Evolutionary conservation across 306 rosid species (phyloP).

Genomic region (Glycine latifolia): DNA sequence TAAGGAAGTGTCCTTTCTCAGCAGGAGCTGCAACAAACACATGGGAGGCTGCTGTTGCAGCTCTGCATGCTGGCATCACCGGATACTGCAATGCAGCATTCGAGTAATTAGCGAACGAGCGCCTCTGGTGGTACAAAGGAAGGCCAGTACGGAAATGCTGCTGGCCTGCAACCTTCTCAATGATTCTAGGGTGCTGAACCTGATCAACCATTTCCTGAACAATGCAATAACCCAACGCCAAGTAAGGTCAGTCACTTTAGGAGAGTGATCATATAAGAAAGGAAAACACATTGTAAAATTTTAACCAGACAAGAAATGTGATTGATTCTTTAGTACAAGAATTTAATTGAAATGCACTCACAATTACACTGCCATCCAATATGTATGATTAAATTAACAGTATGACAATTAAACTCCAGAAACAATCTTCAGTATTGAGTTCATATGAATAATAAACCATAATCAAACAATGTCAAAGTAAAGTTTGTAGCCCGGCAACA

Average conservation of each 20-base stretch:
- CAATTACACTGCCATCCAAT: too few species aligned
- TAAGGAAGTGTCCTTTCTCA: constrained; percentile 68
- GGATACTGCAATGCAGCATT: constrained; percentile 70
- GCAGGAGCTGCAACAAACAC: constrained; percentile 76
- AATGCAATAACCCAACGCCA: too few species aligned
- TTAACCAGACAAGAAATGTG: background rate
- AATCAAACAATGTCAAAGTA: too few species aligned
- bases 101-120: constrained; percentile 54
- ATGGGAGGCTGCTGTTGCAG: constrained; percentile 53
- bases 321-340: background rate
- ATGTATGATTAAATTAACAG: background rate
- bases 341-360: background rate
- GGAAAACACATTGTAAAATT: too few species aligned
- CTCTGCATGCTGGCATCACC: constrained; percentile 57
- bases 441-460: background rate
- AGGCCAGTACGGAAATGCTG: constrained; percentile 27
- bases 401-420: background rate
- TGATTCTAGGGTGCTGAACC: constrained; percentile 45
- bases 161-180: constrained; percentile 48
- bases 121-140: constrained; percentile 46
- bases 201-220: constrained; percentile 42
- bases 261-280: too few species aligned
- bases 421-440: background rate
- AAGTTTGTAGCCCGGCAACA: too few species aligned
- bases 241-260: too few species aligned